Conservation (phyloP, 805 yeast genomes). For the Saccharomycopsis guyanensis region DNA sequence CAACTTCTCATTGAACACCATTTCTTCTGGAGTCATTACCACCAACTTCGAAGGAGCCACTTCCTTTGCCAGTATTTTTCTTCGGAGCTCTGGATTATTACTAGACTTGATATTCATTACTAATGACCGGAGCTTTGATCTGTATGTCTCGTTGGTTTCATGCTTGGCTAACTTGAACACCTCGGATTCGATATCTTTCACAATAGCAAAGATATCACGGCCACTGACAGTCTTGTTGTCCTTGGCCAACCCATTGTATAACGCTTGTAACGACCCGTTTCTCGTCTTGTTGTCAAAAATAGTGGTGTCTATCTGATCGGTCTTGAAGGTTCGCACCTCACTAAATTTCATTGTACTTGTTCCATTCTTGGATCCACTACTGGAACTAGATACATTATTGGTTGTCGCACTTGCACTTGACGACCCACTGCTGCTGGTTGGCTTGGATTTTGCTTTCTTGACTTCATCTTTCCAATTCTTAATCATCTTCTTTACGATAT, state of each 20-base stretch:
- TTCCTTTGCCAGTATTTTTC: conserved; percentile 57
- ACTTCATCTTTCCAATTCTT: conserved; percentile 87
- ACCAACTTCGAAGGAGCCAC: conserved; percentile 60
- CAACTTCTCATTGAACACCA: conserved; percentile 84
- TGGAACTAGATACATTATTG: background rate
- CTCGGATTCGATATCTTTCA: conserved; percentile 66
- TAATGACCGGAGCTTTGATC: conserved; percentile 78
- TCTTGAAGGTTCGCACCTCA: conserved; percentile 67
- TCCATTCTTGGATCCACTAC: background rate
- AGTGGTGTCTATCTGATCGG: conserved; percentile 69
- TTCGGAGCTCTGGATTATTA: conserved; percentile 79
- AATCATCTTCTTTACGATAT: conserved; percentile 74
- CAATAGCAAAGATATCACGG: conserved; percentile 49
- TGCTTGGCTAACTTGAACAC: conserved; percentile 56
- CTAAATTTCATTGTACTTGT: background rate
- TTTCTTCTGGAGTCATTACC: conserved; percentile 82
- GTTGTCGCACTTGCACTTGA: conserved; percentile 16
- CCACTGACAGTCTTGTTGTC: conserved; percentile 52
- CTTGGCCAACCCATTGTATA: conserved; percentile 83
- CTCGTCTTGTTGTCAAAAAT: conserved; percentile 72
- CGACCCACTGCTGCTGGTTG: conserved; percentile 14
- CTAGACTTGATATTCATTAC: conserved; percentile 84
- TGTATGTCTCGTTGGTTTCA: conserved; percentile 51
- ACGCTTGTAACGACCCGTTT: conserved; percentile 74
- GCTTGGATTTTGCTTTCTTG: conserved; percentile 42